Evolutionary conservation across 2,329 filamentous ascomycete genomes (phyloP).

Genomic region (Claviceps sp.): DNA sequence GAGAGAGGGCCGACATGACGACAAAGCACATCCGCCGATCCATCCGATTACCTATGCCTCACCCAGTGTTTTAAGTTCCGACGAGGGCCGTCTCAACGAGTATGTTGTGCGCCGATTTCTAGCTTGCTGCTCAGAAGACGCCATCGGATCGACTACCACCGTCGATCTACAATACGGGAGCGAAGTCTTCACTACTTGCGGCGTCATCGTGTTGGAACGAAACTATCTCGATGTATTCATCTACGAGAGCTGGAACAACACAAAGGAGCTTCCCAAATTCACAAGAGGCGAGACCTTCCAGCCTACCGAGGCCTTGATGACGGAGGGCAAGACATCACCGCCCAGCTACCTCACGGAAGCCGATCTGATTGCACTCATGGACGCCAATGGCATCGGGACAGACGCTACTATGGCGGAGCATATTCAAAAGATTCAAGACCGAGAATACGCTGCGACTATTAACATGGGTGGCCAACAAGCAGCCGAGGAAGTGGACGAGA

Average conservation of each 20-base stretch:
- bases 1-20: conserved; percentile 74
- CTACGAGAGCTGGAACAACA: conserved; percentile 94
- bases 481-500: conserved; percentile 27
- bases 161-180: conserved; percentile 74
- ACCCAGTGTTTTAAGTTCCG: conserved; percentile 45
- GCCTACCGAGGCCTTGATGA: conserved; percentile 78
- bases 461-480: conserved; percentile 26
- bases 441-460: conserved; percentile 66
- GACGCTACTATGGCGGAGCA: conserved; percentile 99
- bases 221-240: conserved; percentile 95
- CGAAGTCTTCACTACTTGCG: conserved; percentile 70
- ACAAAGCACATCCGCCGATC: conserved; percentile 94
- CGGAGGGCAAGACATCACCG: conserved; percentile 76
- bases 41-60: conserved; percentile 83
- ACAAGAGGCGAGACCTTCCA: conserved; percentile 69
- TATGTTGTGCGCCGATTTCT: conserved; percentile 86
- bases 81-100: conserved; percentile 74
- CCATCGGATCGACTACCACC: conserved; percentile 72
- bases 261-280: conserved; percentile 68
- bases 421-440: conserved; percentile 86
- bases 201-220: conserved; percentile 69
- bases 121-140: conserved; percentile 91
- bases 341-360: conserved; percentile 88
- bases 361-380: conserved; percentile 92
- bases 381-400: conserved; percentile 94